phyloP scores from a whole-genome alignment of 257 asterid genomes.

The Fraxinus anomala region DNA sequence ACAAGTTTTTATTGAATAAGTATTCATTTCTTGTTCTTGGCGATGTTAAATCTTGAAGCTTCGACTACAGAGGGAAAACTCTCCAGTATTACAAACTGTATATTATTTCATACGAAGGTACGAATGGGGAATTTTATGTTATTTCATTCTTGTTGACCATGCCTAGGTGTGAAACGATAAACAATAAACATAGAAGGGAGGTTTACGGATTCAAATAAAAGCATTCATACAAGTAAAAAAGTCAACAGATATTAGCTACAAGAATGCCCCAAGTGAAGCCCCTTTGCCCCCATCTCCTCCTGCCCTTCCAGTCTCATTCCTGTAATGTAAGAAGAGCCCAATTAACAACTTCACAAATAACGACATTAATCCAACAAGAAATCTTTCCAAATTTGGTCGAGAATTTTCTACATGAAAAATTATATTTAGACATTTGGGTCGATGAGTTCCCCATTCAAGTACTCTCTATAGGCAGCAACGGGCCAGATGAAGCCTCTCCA shows the following conservation, averaged over 20 bases:
- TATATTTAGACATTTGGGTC: constrained; percentile 68
- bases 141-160: neutral
- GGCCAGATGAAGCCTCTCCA: constrained; percentile 99
- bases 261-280: constrained; percentile 27
- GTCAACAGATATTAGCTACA: constrained; percentile 44
- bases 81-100: too few relatives aligned
- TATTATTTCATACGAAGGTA: neutral
- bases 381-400: neutral
- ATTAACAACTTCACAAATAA: neutral
- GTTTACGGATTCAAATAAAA: constrained; percentile 25
- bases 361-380: too few relatives aligned
- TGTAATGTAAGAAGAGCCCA: neutral
- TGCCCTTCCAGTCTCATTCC: neutral
- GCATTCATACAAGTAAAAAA: constrained; percentile 24
- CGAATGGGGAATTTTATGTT: neutral
- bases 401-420: constrained; percentile 3
- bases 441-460: constrained; percentile 74
- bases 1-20: neutral
- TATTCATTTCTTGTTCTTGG: neutral
- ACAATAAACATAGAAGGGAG: neutral
- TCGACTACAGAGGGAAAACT: neutral
- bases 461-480: constrained; percentile 91
- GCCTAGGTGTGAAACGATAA: too few relatives aligned
- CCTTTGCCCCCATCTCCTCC: constrained; percentile 10
- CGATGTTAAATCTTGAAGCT: neutral